These are phyloP conservation scores for Casuarina glauca DNA, from an alignment of 306 rosid genomes.

Conservation along the genomic window DNA sequence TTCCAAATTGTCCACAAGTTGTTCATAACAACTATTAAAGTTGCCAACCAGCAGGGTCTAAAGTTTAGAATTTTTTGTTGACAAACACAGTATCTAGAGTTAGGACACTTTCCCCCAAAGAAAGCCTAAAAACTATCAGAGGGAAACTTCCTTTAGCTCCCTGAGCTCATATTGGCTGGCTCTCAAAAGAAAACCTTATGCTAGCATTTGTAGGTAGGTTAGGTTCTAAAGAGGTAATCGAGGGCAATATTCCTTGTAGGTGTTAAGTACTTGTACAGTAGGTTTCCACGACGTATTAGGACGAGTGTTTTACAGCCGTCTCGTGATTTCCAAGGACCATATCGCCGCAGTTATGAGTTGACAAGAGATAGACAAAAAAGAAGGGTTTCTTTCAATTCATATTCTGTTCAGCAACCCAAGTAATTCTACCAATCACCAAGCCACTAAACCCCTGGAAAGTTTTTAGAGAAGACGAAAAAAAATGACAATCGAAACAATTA, in stretches of 20 bases:
- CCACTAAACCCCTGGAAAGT: not conserved
- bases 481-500: not conserved
- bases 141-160: conserved; percentile 12
- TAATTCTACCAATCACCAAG: not conserved
- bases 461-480: not conserved
- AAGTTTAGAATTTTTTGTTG: not conserved
- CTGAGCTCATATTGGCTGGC: not conserved
- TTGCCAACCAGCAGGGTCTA: not conserved
- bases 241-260: not conserved
- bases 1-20: not conserved
- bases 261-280: not conserved
- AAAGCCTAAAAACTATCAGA: not conserved
- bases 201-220: not conserved
- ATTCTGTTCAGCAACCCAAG: not conserved
- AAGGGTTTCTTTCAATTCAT: not conserved
- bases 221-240: not conserved
- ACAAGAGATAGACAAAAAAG: not conserved
- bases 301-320: not conserved
- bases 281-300: not conserved
- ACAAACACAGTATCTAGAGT: not conserved
- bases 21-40: not conserved
- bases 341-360: not conserved
- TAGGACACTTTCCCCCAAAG: not conserved
- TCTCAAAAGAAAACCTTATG: not conserved
- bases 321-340: not conserved